phyloP scores from a whole-genome alignment of 1,284 basidiomycete genomes.

The Termitomyces sp. region DNA sequence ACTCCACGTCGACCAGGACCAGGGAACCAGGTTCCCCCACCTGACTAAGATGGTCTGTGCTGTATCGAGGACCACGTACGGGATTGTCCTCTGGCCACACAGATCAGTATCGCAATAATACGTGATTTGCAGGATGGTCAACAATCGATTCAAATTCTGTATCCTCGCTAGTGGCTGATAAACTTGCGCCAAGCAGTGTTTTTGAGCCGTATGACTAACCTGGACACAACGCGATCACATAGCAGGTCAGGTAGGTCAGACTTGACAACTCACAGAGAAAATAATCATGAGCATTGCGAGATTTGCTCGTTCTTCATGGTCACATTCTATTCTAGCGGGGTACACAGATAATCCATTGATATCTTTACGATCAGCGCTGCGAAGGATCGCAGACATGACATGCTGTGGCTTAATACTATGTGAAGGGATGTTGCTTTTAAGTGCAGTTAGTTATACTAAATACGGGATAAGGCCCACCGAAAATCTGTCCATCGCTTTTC shows the following conservation, averaged over 20 bases:
- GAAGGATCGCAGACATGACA: slow-evolving; percentile 13
- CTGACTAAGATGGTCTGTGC: slow-evolving; percentile 45
- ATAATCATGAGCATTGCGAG: slow-evolving; percentile 52
- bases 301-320: slow-evolving; percentile 33
- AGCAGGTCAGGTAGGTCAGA: not conserved
- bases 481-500: slow-evolving; percentile 17
- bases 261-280: slow-evolving; percentile 40
- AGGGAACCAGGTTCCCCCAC: slow-evolving; percentile 51
- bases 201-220: slow-evolving; percentile 11
- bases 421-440: not conserved
- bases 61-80: slow-evolving; percentile 30
- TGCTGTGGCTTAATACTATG: slow-evolving; percentile 13
- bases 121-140: slow-evolving; percentile 37
- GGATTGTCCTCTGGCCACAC: slow-evolving; percentile 6
- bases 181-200: not conserved
- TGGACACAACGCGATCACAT: slow-evolving; percentile 2
- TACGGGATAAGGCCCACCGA: slow-evolving; percentile 5
- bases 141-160: slow-evolving; percentile 28
- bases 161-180: slow-evolving; percentile 36
- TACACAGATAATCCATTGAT: slow-evolving; percentile 12
- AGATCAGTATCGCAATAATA: slow-evolving; percentile 24
- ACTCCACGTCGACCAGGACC: slow-evolving; percentile 62
- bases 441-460: not conserved
- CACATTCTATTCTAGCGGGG: slow-evolving; percentile 1
- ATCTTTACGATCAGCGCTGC: slow-evolving; percentile 2